phyloP scores from a whole-genome alignment of 1,139 yeast species.

The Kluyveromyces marxianus region DNA sequence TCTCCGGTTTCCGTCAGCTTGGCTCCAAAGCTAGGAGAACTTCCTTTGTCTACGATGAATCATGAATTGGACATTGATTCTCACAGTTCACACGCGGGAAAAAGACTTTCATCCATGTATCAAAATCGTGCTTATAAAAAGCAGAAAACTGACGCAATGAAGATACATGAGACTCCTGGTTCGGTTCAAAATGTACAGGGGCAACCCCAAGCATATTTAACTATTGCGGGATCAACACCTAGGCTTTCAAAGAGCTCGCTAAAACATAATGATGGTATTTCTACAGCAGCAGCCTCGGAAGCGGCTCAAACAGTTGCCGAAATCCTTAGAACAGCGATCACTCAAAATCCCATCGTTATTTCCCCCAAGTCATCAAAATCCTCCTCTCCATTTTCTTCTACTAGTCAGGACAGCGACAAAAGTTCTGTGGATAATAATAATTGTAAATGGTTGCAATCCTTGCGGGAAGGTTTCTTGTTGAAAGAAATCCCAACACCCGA shows the following conservation, averaged over 20 bases:
- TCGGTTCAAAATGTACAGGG: neutral
- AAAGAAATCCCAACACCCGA: constrained; percentile 76
- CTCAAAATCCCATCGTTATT: constrained; percentile 32
- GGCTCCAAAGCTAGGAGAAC: constrained; percentile 8
- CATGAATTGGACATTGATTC: constrained; percentile 1
- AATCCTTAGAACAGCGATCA: constrained; percentile 59
- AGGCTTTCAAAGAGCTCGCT: constrained; percentile 58
- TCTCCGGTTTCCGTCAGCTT: constrained; percentile 74
- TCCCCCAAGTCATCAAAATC: neutral
- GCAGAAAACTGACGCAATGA: neutral
- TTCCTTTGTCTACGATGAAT: neutral
- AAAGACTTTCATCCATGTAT: constrained; percentile 1
- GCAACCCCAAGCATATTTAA: constrained; percentile 30
- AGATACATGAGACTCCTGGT: too few relatives aligned
- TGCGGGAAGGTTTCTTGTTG: constrained; percentile 64
- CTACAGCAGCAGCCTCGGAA: constrained; percentile 38
- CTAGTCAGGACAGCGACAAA: neutral
- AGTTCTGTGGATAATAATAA: neutral
- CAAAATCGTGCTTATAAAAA: constrained; percentile 3
- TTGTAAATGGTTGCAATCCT: constrained; percentile 57
- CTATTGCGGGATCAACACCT: constrained; percentile 83
- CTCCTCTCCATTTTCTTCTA: constrained; percentile 1
- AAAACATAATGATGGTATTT: constrained; percentile 13
- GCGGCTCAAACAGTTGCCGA: constrained; percentile 65
- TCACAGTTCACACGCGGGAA: neutral